These are phyloP conservation scores for Fraxinus sp. DNA, from an alignment of 305 asterid genomes.

Conservation along the genomic window DNA sequence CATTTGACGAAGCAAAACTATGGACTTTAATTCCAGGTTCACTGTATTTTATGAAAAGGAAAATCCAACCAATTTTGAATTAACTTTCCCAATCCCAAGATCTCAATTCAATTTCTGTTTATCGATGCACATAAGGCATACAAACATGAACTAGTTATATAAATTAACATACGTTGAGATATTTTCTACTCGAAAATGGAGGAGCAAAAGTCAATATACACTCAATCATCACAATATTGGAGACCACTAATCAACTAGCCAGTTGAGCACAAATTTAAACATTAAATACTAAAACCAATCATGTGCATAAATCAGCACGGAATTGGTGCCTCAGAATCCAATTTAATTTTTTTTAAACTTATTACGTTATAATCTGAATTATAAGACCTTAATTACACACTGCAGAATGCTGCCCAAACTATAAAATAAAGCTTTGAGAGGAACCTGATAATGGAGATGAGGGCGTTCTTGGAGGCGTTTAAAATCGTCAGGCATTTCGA, in stretches of 20 bases:
- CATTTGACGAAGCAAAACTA: not conserved
- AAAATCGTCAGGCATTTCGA: slow-evolving; percentile 74
- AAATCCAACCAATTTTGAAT: not conserved
- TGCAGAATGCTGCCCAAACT: not conserved
- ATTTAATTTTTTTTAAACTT: not conserved
- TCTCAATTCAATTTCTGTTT: slow-evolving; percentile 14
- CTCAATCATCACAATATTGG: not conserved
- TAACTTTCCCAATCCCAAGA: slow-evolving; percentile 4
- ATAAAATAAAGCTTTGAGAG: not conserved
- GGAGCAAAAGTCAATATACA: not conserved
- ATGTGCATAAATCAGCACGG: not conserved
- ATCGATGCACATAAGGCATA: not conserved
- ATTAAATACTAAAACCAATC: not conserved
- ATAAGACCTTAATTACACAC: not conserved
- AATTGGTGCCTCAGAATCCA: not conserved
- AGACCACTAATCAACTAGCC: not conserved
- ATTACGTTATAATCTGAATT: not conserved
- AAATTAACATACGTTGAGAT: not conserved
- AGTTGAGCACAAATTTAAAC: not conserved
- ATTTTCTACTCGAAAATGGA: not conserved
- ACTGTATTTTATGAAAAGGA: not conserved
- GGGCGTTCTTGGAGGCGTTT: slow-evolving; percentile 88
- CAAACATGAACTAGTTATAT: not conserved
- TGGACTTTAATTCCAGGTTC: not conserved
- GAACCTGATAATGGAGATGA: slow-evolving; percentile 87